A percentile compares a stretch with the other conserved stretches of the same genome.
These are phyloP conservation scores for Botryotinia globosa DNA, from an alignment of 2,329 filamentous ascomycete genomes.

Conservation along the genomic window DNA sequence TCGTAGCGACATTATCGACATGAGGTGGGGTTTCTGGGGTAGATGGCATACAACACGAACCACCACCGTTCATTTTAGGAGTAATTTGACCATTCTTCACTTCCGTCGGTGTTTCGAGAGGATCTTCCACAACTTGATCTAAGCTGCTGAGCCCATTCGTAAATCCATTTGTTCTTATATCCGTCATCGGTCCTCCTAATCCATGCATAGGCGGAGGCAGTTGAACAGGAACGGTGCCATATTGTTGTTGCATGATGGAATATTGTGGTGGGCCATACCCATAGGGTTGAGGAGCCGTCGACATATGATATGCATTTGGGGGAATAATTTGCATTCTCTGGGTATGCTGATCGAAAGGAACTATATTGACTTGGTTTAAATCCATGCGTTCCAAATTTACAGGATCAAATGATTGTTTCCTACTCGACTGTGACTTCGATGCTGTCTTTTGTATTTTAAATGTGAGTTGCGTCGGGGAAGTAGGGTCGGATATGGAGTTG, in stretches of 20 bases:
- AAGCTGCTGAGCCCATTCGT: constrained; percentile 23
- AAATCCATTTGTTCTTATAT: constrained; percentile 26
- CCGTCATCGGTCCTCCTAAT: constrained; percentile 8
- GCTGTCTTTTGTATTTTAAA: constrained; percentile 36
- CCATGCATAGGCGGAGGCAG: constrained; percentile 24
- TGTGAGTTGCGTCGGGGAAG: constrained; percentile 33
- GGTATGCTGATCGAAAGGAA: constrained; percentile 39
- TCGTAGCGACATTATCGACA: constrained; percentile 13
- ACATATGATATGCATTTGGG: constrained; percentile 30
- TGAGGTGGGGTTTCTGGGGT: constrained; percentile 14
- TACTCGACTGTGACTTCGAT: constrained; percentile 27
- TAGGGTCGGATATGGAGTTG: constrained; percentile 43
- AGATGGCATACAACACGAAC: constrained; percentile 21
- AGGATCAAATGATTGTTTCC: constrained; percentile 51
- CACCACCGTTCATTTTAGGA: constrained; percentile 23
- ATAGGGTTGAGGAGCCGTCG: constrained; percentile 27
- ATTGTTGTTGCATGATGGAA: constrained; percentile 29
- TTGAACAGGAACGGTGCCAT: constrained; percentile 29
- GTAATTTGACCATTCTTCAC: constrained; percentile 23
- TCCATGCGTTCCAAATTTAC: constrained; percentile 52
- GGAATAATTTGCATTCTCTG: constrained; percentile 30
- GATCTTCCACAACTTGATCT: constrained; percentile 31
- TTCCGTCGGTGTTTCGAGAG: constrained; percentile 27
- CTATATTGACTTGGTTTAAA: constrained; percentile 50
- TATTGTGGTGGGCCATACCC: constrained; percentile 32